Evolutionary conservation across 2,329 filamentous ascomycete species (phyloP), one percentile per base, ranked within the genome.

Genomic region (Colletotrichum chlorophyti): DNA sequence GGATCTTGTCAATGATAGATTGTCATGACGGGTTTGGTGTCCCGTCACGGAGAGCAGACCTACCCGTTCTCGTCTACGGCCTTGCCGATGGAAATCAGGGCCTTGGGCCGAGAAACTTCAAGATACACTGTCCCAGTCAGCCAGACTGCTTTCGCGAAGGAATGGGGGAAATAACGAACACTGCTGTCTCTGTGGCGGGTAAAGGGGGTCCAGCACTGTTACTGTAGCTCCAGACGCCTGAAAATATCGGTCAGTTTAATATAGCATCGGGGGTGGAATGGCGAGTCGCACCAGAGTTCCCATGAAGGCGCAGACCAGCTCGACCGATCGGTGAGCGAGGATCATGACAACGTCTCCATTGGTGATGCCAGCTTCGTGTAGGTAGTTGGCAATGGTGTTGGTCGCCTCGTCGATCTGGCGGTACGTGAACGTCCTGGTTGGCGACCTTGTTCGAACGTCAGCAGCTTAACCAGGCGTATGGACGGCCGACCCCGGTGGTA

Each of bases 321-420:
- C 27, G 17, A 24, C 24, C 54, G 87, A 87, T 57, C 93, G 86
- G 74, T 97, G 85, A 53, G 91, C 91, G 70, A 88, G 97, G 63
- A 95, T 91, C 91, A 97, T 96, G 67, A 97, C 92, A 3, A 97
- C 93, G 69, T 98, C 93, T 8, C 92, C 93, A 65, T 86, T 80
- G 58, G 87, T 81, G 63, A 92, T 81, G 57, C 93, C 93, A 66
- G 86, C 82, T 47, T 88, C 80, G 51, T 90, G 83, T 17, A 97
- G 81, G 69, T 96, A 85, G 74, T 96, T 87, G 19, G 92, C 91
- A 6, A 97, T 73, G 15, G 86, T 81, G 70, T 96, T 96, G 26
- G 91, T 90, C 0, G 89, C 88, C 76, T 97, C 90, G 69, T 93
- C 83, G 69, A 98, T 97, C 68, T 96, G 91, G 64, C 80, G 80